Conservation (phyloP, 306 rosid genomes). For the Datisca glomerata region DNA sequence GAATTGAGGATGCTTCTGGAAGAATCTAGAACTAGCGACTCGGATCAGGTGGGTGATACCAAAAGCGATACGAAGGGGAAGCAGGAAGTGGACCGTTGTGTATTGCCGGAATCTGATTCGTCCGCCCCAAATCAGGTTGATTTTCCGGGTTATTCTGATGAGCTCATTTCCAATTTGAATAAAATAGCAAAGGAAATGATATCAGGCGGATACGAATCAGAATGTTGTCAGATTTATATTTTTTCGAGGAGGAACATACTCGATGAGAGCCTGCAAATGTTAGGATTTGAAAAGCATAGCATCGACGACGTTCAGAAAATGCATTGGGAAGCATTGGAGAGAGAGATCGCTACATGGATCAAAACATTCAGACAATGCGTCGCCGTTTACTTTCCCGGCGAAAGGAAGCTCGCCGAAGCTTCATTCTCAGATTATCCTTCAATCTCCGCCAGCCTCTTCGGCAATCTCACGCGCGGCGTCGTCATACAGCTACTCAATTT, state of each 20-base stretch:
- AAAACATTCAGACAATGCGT: conserved; percentile 25
- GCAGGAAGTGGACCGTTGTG: conserved; percentile 12
- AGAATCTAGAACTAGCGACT: conserved; percentile 23
- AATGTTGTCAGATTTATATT: conserved; percentile 38
- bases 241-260: conserved; percentile 26
- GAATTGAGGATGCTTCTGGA: conserved; percentile 48
- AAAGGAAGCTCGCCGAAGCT: conserved; percentile 21
- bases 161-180: conserved; percentile 20
- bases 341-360: conserved; percentile 42
- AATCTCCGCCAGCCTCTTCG: conserved; percentile 16
- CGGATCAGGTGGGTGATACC: conserved; percentile 11
- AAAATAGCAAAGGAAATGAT: conserved; percentile 30
- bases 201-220: conserved; percentile 26
- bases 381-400: conserved; percentile 26
- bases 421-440: conserved; percentile 14
- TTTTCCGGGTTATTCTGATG: conserved; percentile 35
- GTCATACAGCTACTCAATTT: conserved; percentile 44
- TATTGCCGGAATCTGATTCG: conserved; percentile 13
- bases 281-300: conserved; percentile 41
- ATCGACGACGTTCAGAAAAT: conserved; percentile 47
- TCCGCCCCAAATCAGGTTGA: not conserved
- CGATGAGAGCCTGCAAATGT: conserved; percentile 23
- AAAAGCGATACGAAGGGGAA: conserved; percentile 15
- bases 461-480: conserved; percentile 29
- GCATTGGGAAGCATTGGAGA: conserved; percentile 38